Conservation (phyloP, 345 rosid species). For the Sonneratia alba region DNA sequence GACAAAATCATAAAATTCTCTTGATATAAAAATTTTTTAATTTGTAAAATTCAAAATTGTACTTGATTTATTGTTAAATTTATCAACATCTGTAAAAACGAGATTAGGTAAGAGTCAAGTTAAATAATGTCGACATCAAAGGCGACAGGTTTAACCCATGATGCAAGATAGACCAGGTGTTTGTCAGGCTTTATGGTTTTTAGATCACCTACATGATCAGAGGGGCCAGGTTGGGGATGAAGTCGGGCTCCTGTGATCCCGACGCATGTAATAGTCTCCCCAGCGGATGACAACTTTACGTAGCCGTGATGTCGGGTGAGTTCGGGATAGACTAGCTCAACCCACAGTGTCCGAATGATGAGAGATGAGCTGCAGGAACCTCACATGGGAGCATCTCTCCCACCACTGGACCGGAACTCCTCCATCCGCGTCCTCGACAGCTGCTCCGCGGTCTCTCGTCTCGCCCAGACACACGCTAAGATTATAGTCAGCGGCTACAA, state of each 20-base stretch:
- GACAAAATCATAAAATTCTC: too few species aligned
- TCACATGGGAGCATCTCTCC: conserved; percentile 7
- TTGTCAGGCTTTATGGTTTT: background rate
- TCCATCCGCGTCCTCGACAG: conserved; percentile 32
- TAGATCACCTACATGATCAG: too few species aligned
- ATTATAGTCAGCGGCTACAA: conserved; percentile 38
- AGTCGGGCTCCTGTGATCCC: background rate
- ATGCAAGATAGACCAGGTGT: background rate
- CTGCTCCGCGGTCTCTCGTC: conserved; percentile 41
- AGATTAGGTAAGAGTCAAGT: background rate
- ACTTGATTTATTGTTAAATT: too few species aligned
- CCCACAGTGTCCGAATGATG: background rate
- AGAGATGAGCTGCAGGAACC: conserved; percentile 6
- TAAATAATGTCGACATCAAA: background rate
- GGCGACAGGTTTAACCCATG: background rate
- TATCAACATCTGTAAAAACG: too few species aligned
- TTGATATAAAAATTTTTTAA: too few species aligned
- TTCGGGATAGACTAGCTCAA: background rate
- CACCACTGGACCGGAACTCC: conserved; percentile 19
- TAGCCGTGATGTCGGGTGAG: too few species aligned
- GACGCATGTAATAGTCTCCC: background rate
- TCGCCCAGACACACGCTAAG: conserved; percentile 58
- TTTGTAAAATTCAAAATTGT: too few species aligned
- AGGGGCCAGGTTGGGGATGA: too few species aligned
- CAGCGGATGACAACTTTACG: too few species aligned